phyloP scores from a whole-genome alignment of 768 basidiomycete genomes.

The Naganishia kalamii region DNA sequence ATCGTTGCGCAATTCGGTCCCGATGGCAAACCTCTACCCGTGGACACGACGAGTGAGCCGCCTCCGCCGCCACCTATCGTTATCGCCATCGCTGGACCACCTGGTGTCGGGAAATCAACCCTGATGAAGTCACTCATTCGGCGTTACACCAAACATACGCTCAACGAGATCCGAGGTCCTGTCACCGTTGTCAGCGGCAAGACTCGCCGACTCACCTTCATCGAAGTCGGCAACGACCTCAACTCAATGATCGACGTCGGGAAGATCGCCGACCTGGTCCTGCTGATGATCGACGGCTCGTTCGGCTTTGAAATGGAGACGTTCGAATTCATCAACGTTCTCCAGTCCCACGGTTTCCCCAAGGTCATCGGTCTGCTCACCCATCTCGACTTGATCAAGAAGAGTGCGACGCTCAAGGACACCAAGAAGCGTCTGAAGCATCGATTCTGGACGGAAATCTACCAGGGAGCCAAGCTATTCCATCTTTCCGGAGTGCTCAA shows the following conservation, averaged over 20 bases:
- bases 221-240: conserved; percentile 95
- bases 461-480: conserved; percentile 96
- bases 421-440: conserved; percentile 94
- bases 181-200: conserved; percentile 93
- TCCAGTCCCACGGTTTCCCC: conserved; percentile 95
- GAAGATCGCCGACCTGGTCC: conserved; percentile 90
- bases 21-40: conserved; percentile 53
- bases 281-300: conserved; percentile 95
- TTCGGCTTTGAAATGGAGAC: conserved; percentile 99
- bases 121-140: conserved; percentile 83
- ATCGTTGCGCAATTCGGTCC: conserved; percentile 43
- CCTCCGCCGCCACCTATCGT: conserved; percentile 81
- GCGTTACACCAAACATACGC: conserved; percentile 85
- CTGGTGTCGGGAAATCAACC: conserved; percentile 94
- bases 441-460: conserved; percentile 99
- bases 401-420: conserved; percentile 70
- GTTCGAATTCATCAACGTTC: conserved; percentile 94
- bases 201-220: conserved; percentile 83
- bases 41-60: background rate
- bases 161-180: conserved; percentile 83
- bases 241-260: conserved; percentile 98
- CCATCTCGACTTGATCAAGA: conserved; percentile 95
- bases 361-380: conserved; percentile 95
- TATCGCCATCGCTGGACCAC: conserved; percentile 89
- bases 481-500: conserved; percentile 95